Evolutionary conservation across 768 basidiomycete species (phyloP).

Genomic region (Dendrothele bispora): DNA sequence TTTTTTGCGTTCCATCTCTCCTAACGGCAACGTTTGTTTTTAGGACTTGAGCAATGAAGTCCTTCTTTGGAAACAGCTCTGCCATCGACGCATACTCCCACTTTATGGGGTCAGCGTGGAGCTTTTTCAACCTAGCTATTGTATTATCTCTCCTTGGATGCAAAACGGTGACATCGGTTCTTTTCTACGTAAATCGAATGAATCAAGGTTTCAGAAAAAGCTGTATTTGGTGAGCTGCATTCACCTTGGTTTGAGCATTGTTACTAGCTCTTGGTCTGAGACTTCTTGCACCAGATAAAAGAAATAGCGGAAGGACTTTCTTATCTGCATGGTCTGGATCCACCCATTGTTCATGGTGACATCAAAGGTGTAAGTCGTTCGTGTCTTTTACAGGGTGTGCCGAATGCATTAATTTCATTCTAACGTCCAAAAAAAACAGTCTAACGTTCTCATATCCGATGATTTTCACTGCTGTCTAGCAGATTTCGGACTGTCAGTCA

Average conservation of each 20-base stretch:
- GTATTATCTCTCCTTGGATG: slow-evolving; percentile 43
- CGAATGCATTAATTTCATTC: too few species aligned
- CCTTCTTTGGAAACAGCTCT: slow-evolving; percentile 29
- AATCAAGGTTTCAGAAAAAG: slow-evolving; percentile 16
- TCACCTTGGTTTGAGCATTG: slow-evolving; percentile 23
- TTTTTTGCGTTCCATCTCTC: not conserved
- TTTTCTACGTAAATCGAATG: slow-evolving; percentile 23
- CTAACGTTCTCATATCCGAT: slow-evolving; percentile 26
- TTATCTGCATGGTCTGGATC: slow-evolving; percentile 37
- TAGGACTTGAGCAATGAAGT: slow-evolving; percentile 19
- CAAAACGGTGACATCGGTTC: slow-evolving; percentile 23
- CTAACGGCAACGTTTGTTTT: not conserved
- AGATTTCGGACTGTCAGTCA: slow-evolving; percentile 23
- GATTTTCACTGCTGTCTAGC: slow-evolving; percentile 28
- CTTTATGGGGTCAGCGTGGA: slow-evolving; percentile 26
- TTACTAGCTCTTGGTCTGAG: slow-evolving; percentile 18
- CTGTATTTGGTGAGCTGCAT: not conserved
- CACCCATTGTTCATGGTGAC: slow-evolving; percentile 41
- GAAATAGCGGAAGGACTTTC: slow-evolving; percentile 35
- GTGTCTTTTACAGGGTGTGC: too few species aligned
- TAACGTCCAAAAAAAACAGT: too few species aligned
- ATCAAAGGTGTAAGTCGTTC: slow-evolving; percentile 38
- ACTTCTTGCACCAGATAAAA: slow-evolving; percentile 20
- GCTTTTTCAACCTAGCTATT: slow-evolving; percentile 12
- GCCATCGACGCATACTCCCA: slow-evolving; percentile 29